Evolutionary conservation across 1,284 basidiomycete genomes (phyloP), one percentile per base, ranked within the genome.

Genomic region (Hypsizygus ulmarius): DNA sequence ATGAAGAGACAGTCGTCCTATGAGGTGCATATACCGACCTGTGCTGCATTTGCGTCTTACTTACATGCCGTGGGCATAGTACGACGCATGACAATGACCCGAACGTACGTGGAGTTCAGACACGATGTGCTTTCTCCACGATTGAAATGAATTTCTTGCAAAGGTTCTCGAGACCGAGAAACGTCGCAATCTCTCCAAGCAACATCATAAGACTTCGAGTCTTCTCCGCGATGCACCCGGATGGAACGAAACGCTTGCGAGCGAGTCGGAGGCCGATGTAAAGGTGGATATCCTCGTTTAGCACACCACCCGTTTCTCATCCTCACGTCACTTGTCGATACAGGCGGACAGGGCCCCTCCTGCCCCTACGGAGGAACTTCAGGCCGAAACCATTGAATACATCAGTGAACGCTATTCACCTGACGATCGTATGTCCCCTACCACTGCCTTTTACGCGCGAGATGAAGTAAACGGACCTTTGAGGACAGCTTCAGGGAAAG

Each of bases 171-270:
- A 84, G 49, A 59, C 55, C 10, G 81, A 86, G 63, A 86, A 87
- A 56, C 65, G 63, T 21, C 71, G 77, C 30, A 82, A 81, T 60
- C 62, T 83, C 36, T 63, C 65, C 29, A 68, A 69, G 10, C 61
- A 65, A 29, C 77, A 81, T 43, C 73, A 80, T 59, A 71, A 73
- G 52, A 77, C 73, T 1, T 77, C 78, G 1, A 72, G 78, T 2
- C 73, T 79, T 14, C 70, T 77, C 44, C 62, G 76, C 10, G 59
- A 80, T 50, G 83, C 85, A 1, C 87, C 85, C 4, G 86, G 84
- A 1, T 90, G 87, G 87, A 88, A 88, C 59, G 82, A 90, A 58
- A 59, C 66, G 30, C 77, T 89, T 16, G 87, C 87, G 1, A 79
- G 75, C 49, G 56, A 72, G 10, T 86, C 86, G 0, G 87, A 90